These are phyloP conservation scores for Fusarium coicis DNA, from an alignment of 2,329 filamentous ascomycete species.

Conservation along the genomic window DNA sequence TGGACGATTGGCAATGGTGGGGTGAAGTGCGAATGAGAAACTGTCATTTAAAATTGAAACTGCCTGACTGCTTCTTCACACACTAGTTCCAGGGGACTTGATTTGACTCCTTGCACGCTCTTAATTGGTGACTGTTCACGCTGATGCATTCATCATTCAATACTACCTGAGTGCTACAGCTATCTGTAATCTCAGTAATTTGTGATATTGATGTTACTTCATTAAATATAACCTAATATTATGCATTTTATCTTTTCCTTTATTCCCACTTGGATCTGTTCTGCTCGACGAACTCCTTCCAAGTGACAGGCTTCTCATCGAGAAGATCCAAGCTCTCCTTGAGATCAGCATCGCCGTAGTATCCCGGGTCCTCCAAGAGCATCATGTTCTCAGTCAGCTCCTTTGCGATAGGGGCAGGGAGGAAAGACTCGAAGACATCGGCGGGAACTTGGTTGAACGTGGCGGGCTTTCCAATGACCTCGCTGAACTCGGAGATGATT, in stretches of 20 bases:
- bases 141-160: not conserved
- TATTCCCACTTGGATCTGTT: conserved; percentile 47
- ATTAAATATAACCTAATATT: not conserved
- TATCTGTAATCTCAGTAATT: not conserved
- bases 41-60: not conserved
- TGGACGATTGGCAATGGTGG: not conserved
- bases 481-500: conserved; percentile 49
- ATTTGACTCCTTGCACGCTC: not conserved
- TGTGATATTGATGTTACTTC: not conserved
- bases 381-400: conserved; percentile 57
- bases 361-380: conserved; percentile 55
- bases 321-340: conserved; percentile 48
- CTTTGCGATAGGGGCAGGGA: conserved; percentile 43
- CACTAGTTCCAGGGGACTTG: not conserved
- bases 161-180: fast-evolving
- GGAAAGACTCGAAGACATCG: conserved; percentile 51
- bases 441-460: conserved; percentile 46
- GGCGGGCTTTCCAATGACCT: conserved; percentile 50
- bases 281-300: conserved; percentile 51
- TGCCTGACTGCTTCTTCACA: not conserved
- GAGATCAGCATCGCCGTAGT: conserved; percentile 52
- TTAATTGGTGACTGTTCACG: not conserved
- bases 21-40: not conserved
- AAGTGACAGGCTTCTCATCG: conserved; percentile 51
- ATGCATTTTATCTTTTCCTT: not conserved